A percentile compares a stretch with the other conserved stretches of the same genome.
These are phyloP conservation scores for Rhexocercosporidium sp. DNA, from an alignment of 2,329 filamentous ascomycete species.

Conservation along the genomic window DNA sequence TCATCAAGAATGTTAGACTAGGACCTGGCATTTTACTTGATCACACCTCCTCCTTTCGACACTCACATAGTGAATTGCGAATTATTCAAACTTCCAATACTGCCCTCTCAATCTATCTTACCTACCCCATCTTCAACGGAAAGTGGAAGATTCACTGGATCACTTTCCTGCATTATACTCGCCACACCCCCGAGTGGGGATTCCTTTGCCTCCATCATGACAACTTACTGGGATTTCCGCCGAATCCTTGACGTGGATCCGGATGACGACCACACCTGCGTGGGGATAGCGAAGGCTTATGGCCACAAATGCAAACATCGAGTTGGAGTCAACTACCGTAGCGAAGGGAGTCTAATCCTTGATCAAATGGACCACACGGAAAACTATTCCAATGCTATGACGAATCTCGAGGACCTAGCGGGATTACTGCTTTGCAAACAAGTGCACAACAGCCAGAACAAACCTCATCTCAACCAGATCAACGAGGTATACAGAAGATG, in stretches of 20 bases:
- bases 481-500: slow-evolving; percentile 9
- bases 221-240: slow-evolving; percentile 18
- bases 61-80: not conserved
- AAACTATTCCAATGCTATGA: not conserved
- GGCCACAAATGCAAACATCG: slow-evolving; percentile 5
- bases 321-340: slow-evolving; percentile 2
- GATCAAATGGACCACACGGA: slow-evolving; percentile 22
- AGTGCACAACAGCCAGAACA: slow-evolving; percentile 15
- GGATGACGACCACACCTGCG: slow-evolving; percentile 13
- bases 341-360: slow-evolving; percentile 14
- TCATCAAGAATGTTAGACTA: too few species aligned
- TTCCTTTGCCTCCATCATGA: slow-evolving; percentile 5
- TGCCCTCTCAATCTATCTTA: too few species aligned
- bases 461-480: slow-evolving; percentile 15
- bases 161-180: not conserved
- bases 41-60: not conserved
- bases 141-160: not conserved
- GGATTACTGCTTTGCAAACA: slow-evolving; percentile 21
- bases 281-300: slow-evolving; percentile 13
- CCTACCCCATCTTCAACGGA: too few species aligned
- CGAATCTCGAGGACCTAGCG: slow-evolving; percentile 14
- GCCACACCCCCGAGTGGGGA: not conserved
- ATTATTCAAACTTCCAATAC: too few species aligned
- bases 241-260: slow-evolving; percentile 20
- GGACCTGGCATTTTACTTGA: too few species aligned